A percentile compares a stretch with the other conserved stretches of the same genome.
phyloP scores from a whole-genome alignment of 805 yeast genomes.

The Candida awuae region DNA sequence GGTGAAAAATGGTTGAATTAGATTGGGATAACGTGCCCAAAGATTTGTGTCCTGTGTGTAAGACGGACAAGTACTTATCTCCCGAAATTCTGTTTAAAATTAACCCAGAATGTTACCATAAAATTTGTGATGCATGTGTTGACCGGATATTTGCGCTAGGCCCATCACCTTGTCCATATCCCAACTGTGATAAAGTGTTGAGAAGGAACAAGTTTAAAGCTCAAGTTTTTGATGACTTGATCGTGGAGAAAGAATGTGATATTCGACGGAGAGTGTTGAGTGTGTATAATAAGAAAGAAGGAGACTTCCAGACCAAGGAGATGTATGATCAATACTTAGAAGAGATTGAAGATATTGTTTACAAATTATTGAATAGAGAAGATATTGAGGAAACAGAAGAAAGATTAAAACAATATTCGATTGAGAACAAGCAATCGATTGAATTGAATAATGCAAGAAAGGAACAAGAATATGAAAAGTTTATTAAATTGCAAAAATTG shows the following conservation, averaged over 20 bases:
- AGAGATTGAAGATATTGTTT: slow-evolving; percentile 71
- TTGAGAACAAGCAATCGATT: slow-evolving; percentile 65
- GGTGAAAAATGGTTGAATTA: slow-evolving; percentile 25
- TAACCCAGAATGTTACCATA: slow-evolving; percentile 96
- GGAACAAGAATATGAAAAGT: slow-evolving; percentile 62
- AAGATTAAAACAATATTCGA: slow-evolving; percentile 59
- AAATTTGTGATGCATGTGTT: slow-evolving; percentile 94
- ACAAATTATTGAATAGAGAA: slow-evolving; percentile 61
- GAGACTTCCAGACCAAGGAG: slow-evolving; percentile 54
- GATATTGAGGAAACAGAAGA: slow-evolving; percentile 65
- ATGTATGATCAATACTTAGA: slow-evolving; percentile 77
- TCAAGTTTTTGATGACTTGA: slow-evolving; percentile 86
- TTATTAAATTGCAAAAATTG: slow-evolving; percentile 53
- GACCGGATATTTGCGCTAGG: slow-evolving; percentile 91
- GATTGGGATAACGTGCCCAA: slow-evolving; percentile 30
- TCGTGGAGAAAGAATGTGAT: slow-evolving; percentile 88
- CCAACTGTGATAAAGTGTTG: slow-evolving; percentile 78
- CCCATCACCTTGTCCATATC: slow-evolving; percentile 95
- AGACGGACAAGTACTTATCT: slow-evolving; percentile 86
- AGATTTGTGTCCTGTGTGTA: slow-evolving; percentile 88
- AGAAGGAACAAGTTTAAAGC: slow-evolving; percentile 85
- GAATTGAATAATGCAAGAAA: slow-evolving; percentile 66
- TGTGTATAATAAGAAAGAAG: slow-evolving; percentile 73
- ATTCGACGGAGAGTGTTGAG: slow-evolving; percentile 68
- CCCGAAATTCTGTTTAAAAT: slow-evolving; percentile 89